phyloP scores from a whole-genome alignment of 2,329 filamentous ascomycete genomes.

The Sphaerulina musiva region DNA sequence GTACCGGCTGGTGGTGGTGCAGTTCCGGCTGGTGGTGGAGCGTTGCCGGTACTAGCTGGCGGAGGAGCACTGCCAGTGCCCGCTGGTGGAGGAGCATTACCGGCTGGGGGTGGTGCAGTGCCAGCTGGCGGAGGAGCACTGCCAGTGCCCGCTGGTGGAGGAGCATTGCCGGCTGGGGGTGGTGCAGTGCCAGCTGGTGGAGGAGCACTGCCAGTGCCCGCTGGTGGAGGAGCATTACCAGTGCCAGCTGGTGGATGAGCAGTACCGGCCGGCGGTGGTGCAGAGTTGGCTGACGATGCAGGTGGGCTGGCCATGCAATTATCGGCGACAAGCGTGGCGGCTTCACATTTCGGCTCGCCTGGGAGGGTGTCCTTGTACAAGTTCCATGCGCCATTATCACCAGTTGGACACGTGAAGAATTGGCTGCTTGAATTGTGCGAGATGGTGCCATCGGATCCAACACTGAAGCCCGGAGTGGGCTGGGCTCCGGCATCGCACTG shows the following conservation, averaged over 20 bases:
- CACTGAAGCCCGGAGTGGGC: conserved; percentile 51
- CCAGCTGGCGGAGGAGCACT: too few species aligned
- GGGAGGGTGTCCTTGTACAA: conserved; percentile 44
- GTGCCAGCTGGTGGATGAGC: too few species aligned
- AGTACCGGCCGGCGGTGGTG: neutral
- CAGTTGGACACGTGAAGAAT: conserved; percentile 58
- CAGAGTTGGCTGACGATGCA: neutral
- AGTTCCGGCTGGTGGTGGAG: too few species aligned
- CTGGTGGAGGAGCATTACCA: neutral
- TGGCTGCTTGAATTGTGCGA: conserved; percentile 46
- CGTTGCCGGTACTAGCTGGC: too few species aligned
- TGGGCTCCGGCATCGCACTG: conserved; percentile 54
- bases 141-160: too few species aligned
- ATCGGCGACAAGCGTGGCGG: conserved; percentile 40
- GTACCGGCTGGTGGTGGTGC: conserved; percentile 2
- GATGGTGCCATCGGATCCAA: conserved; percentile 49
- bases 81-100: too few species aligned
- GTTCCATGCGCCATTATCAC: conserved; percentile 50
- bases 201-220: neutral
- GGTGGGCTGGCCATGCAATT: conserved; percentile 10
- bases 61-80: too few species aligned
- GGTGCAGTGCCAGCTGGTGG: too few species aligned
- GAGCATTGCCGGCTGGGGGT: too few species aligned
- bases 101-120: too few species aligned
- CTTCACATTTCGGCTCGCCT: conserved; percentile 45